Evolutionary conservation across 352 stramenopile species (phyloP), one percentile per base, ranked within the genome.

Genomic region (Globisporangium splendens): DNA sequence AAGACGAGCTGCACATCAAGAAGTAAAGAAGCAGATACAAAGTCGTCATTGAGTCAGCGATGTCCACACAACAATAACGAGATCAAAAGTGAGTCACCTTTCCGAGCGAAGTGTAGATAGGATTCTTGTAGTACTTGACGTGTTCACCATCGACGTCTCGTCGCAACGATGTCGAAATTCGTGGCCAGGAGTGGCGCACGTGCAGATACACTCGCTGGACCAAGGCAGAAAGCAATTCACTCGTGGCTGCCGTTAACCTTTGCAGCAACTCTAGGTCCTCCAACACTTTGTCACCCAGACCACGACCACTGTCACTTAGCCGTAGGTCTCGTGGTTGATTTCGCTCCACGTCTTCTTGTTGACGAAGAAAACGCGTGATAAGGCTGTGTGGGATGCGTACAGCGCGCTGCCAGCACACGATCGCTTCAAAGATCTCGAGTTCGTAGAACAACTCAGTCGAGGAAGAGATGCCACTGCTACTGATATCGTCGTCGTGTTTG

Each of bases 31-130:
- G 4, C 20, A 48, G 13, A n/a, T 46, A 20, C 10, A 0, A n/a
- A 58, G 3, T 8, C 28, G 28, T 35, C 2, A 35, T 4, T 42
- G 14, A 38, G 54, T 50, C 2, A 51, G 31, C 10, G 41, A 51
- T 24, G 8, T 3, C 21, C 24, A 11, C 13, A 24, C 28, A 35
- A 35, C 28, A 35, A 35, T 6, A 35, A 6, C n/a, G n/a, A 21
- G 18, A 33, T 55, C 18, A 58, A 17, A 48, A 57, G n/a, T 39
- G 20, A 13, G 33, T 24, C 61, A 81, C 74, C 67, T 75, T 75
- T 24, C 74, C 74, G n/a, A 81, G 49, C 13, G 69, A 79, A 0
- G 74, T 79, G n/a, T 64, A 43, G 5, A 61, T 28, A 15, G 69
- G 57, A 49, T 72, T 59, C 22, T 43, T 18, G 38, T 53, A 61